phyloP scores from a whole-genome alignment of 495 filamentous ascomycete genomes.

The Xylaria palmicola region DNA sequence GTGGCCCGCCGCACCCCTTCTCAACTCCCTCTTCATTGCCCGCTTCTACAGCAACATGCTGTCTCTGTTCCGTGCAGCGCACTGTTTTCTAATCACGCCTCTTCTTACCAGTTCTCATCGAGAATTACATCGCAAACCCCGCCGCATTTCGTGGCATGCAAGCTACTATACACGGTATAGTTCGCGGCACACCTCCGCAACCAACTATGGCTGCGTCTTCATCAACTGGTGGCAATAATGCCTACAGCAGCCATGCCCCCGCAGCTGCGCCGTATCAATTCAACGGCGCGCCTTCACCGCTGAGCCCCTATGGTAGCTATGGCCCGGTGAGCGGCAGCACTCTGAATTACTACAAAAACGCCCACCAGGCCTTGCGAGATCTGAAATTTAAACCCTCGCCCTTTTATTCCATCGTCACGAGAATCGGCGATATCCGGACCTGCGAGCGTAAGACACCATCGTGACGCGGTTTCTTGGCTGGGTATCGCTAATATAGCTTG shows the following conservation, averaged over 20 bases:
- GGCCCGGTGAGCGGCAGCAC: neutral
- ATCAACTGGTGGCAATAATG: slow-evolving; percentile 17
- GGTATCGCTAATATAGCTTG: slow-evolving; percentile 2
- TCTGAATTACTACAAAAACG: slow-evolving; percentile 12
- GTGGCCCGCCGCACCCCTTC: no score
- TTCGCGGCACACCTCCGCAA: neutral
- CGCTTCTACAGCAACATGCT: neutral
- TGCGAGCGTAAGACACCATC: slow-evolving; percentile 61
- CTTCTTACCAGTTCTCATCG: slow-evolving; percentile 17
- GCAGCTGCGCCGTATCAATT: no score
- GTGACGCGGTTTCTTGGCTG: neutral
- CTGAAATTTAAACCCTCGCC: slow-evolving; percentile 72
- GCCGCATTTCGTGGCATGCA: slow-evolving; percentile 18
- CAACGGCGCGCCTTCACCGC: no score
- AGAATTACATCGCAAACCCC: slow-evolving; percentile 21
- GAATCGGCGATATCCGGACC: slow-evolving; percentile 59
- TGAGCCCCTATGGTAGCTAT: slow-evolving; percentile 13
- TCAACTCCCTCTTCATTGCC: no score
- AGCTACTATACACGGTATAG: slow-evolving; percentile 14
- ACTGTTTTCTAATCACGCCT: neutral
- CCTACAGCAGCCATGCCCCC: slow-evolving; percentile 9
- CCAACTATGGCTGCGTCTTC: slow-evolving; percentile 21
- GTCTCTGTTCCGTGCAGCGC: neutral
- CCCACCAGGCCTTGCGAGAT: slow-evolving; percentile 26
- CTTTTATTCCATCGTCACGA: slow-evolving; percentile 65